phyloP scores from a whole-genome alignment of 192 early-diverging fungal genomes.

The Umbelopsis vinacea region DNA sequence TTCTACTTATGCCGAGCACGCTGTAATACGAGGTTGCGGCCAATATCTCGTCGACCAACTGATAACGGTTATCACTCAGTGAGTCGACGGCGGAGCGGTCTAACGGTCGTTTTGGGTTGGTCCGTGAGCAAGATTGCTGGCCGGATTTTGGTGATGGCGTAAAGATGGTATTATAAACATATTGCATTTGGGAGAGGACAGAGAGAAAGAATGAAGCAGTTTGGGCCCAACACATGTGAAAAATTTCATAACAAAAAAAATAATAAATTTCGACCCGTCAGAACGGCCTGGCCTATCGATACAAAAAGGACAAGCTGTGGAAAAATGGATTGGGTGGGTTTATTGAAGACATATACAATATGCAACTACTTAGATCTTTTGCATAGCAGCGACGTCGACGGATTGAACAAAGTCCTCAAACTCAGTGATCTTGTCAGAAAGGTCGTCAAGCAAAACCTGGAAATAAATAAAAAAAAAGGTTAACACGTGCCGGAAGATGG shows the following conservation, averaged over 20 bases:
- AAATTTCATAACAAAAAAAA: neutral
- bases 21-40: constrained; percentile 51
- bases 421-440: constrained; percentile 74
- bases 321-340: neutral
- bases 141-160: constrained; percentile 2
- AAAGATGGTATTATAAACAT: constrained; percentile 19
- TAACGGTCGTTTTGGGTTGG: neutral
- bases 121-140: constrained; percentile 4
- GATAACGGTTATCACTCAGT: constrained; percentile 27
- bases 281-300: neutral
- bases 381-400: constrained; percentile 81
- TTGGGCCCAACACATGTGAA: constrained; percentile 3
- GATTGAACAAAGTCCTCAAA: constrained; percentile 88
- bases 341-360: constrained; percentile 18
- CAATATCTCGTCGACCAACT: constrained; percentile 55
- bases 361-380: constrained; percentile 75
- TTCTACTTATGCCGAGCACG: constrained; percentile 50
- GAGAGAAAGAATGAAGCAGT: neutral
- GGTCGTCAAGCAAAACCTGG: constrained; percentile 59
- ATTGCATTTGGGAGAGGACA: constrained; percentile 11
- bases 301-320: neutral
- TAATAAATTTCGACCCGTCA: too few species aligned
- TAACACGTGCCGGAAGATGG: constrained; percentile 10
- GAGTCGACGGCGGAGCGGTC: neutral
- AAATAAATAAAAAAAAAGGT: neutral